Percentiles rank a stretch among this genome's conserved stretches.
Conservation (phyloP, 2,329 filamentous ascomycete species). For the Xylariaceae sp. region DNA sequence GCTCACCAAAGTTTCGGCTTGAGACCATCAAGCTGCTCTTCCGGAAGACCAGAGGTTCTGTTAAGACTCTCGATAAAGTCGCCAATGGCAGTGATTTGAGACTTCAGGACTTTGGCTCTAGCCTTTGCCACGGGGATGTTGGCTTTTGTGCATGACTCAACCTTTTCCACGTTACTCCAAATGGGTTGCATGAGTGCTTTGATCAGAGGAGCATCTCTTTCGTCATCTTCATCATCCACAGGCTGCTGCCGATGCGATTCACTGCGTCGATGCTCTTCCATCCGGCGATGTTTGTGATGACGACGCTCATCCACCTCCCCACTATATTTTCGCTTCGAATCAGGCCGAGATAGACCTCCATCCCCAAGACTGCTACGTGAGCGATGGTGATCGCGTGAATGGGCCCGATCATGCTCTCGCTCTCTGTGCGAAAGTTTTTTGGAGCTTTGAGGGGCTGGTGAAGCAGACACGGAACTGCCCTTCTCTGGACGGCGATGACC, state of each 20-base stretch:
- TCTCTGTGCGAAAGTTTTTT: conserved; percentile 47
- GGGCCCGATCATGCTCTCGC: conserved; percentile 36
- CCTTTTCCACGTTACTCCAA: conserved; percentile 27
- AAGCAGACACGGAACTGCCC: conserved; percentile 61
- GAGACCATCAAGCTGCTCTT: conserved; percentile 27
- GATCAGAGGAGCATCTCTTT: conserved; percentile 28
- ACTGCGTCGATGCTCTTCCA: conserved; percentile 37
- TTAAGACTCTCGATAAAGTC: conserved; percentile 30
- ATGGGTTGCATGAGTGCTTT: conserved; percentile 30
- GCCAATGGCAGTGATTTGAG: conserved; percentile 30
- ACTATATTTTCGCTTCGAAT: conserved; percentile 59
- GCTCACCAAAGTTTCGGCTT: conserved; percentile 32
- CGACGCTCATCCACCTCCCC: conserved; percentile 47
- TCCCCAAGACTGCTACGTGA: conserved; percentile 49
- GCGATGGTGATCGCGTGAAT: conserved; percentile 40
- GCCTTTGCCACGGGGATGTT: conserved; percentile 30
- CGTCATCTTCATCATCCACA: conserved; percentile 38
- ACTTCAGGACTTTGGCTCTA: conserved; percentile 29
- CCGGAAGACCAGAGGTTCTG: conserved; percentile 24
- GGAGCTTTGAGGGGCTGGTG: conserved; percentile 56
- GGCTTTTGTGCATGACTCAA: conserved; percentile 29
- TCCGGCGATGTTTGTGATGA: conserved; percentile 44
- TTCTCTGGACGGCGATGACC: conserved; percentile 58
- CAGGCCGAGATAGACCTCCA: conserved; percentile 45
- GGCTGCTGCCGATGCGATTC: conserved; percentile 32